Base-by-base conservation (phyloP, 192 early-diverging fungal species). In the Backusella australiensis region DNA sequence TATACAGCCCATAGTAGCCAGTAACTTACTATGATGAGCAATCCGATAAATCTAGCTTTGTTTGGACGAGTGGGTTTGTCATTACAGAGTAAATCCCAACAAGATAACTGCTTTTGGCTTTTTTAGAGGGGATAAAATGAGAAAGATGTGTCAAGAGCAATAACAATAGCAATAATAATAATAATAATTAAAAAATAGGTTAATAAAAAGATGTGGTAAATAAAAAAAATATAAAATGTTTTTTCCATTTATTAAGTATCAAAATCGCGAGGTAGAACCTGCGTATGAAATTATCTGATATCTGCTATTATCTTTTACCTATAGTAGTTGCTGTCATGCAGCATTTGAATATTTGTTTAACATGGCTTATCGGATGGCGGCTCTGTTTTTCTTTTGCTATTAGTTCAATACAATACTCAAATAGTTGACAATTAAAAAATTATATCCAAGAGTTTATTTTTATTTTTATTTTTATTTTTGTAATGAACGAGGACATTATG, bases 41-140 rank as follows among this genome's bases (percentile, higher is more conserved):
- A 59, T 73, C 72, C 1, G 72, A 73, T 63, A 73, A 38, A 73
- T 73, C 72, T 26, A 73, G 32, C 56, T 63, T 73, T 49, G 42
- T 71, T 44, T 71, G 39, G 46, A 49, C 21, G 15, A 42, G 15
- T 39, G 21, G 36, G 21, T 38, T 69, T 69, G 38, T 69, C 34
- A 21, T 38, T 23, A 41, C 21, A 69, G 42, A 39, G 11, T 44
- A 46, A 29, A 44, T 44, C 0, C 35, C 4, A 41, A 23, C 14
- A 34, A 68, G 3, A 44, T 21, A 70, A 36, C 12, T 69, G 12
- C 35, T 44, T 32, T 71, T 44, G 29, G 42, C 39, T 41, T 23
- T 41, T 69, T 35, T 68, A 69, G 21, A 38, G 34, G 39, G 7
- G 36, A 36, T 36, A 15, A 69, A 69, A 69, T 19, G 21, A 69